Evolutionary conservation across 176 grass and related monocot genomes (phyloP).

Genomic region (Panicum miliaceum): DNA sequence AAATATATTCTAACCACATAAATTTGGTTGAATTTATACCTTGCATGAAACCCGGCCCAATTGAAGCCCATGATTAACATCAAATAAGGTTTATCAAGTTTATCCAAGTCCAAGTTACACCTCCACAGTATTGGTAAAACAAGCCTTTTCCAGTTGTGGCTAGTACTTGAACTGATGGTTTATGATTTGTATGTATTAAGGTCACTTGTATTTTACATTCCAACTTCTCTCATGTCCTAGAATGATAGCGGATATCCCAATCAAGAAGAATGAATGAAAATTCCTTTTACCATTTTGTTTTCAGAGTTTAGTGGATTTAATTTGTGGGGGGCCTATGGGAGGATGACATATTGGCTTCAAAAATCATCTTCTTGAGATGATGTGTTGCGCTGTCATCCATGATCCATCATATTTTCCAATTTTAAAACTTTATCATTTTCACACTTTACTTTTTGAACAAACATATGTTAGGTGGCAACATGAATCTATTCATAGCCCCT

Average conservation of each 20-base stretch:
- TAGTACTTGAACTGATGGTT: not conserved
- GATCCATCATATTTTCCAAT: not conserved
- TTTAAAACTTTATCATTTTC: not conserved
- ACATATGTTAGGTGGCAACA: not conserved
- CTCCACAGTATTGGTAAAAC: not conserved
- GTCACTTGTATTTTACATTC: not conserved
- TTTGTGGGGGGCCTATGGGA: not conserved
- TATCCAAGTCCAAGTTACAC: not conserved
- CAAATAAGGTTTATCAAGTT: not conserved
- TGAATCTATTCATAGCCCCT: not conserved
- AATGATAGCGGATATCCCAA: not conserved
- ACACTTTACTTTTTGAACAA: not conserved
- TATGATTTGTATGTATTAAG: not conserved
- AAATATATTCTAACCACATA: not conserved
- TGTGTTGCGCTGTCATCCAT: not conserved
- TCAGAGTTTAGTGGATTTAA: not conserved
- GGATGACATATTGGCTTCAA: not conserved
- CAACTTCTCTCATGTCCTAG: not conserved
- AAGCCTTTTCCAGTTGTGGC: not conserved
- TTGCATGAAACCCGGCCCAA: not conserved
- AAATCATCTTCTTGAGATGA: not conserved
- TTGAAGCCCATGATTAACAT: not conserved
- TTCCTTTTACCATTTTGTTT: not conserved
- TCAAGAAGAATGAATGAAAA: not conserved
- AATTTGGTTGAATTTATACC: no score